Evolutionary conservation across 805 yeast species (phyloP).

Genomic region (Yamadazyma ubonensis): DNA sequence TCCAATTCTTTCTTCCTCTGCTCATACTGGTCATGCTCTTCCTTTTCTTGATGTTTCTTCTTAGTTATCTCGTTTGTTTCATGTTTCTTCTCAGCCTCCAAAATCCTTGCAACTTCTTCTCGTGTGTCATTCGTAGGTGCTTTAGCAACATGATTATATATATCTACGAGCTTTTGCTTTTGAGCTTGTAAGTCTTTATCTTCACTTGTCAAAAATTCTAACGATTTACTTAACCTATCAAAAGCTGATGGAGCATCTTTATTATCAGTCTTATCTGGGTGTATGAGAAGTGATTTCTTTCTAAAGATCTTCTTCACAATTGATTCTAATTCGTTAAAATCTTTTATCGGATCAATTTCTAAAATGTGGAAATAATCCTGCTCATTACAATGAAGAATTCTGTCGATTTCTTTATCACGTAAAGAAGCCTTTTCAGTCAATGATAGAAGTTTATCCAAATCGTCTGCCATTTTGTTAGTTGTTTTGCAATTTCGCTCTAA

Average conservation of each 20-base stretch:
- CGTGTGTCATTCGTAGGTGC: conserved; percentile 23
- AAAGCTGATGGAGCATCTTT: conserved; percentile 64
- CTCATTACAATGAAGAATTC: conserved; percentile 49
- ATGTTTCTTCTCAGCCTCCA: conserved; percentile 36
- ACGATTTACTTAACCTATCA: conserved; percentile 57
- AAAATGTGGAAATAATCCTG: conserved; percentile 57
- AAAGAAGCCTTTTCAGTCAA: conserved; percentile 25
- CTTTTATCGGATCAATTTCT: conserved; percentile 34
- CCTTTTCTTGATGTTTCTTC: conserved; percentile 24
- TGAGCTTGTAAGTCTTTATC: conserved; percentile 15
- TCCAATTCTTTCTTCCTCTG: conserved; percentile 41
- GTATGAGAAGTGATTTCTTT: conserved; percentile 60
- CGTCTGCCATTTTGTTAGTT: conserved; percentile 6
- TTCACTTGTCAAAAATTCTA: conserved; percentile 26
- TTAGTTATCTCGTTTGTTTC: conserved; percentile 25
- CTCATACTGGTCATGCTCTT: conserved; percentile 26
- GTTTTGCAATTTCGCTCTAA: conserved; percentile 1
- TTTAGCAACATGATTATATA: conserved; percentile 26
- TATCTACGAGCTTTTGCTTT: conserved; percentile 24
- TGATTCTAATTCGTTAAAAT: conserved; percentile 27
- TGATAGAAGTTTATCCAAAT: conserved; percentile 12
- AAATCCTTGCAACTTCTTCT: conserved; percentile 41
- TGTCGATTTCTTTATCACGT: conserved; percentile 53
- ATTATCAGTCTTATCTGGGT: conserved; percentile 64
- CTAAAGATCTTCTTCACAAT: conserved; percentile 50